A percentile compares a stretch with the other conserved stretches of the same genome.
Conservation (phyloP, 805 yeast genomes). For the Wickerhamiella azymoides region DNA sequence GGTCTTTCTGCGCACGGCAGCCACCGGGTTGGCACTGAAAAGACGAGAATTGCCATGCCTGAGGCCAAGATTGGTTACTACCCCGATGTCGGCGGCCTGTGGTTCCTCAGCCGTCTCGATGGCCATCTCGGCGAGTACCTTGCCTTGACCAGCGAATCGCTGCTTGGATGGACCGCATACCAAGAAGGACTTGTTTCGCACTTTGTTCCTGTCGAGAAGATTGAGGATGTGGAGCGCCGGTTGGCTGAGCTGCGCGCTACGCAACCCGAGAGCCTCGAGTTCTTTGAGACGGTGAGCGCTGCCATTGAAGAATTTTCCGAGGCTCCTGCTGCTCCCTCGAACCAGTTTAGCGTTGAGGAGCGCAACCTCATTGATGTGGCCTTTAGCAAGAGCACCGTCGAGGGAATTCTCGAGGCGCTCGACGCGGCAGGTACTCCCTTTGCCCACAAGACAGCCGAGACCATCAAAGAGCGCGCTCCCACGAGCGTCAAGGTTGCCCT, state of each 20-base stretch:
- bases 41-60: conserved; percentile 91
- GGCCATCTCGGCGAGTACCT: conserved; percentile 73
- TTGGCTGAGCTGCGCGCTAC: conserved; percentile 38
- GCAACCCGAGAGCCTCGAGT: conserved; percentile 25
- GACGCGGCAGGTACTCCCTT: conserved; percentile 47
- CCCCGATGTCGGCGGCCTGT: conserved; percentile 91
- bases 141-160: conserved; percentile 71
- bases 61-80: conserved; percentile 93
- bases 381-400: conserved; percentile 40
- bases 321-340: conserved; percentile 34
- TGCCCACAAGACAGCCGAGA: conserved; percentile 43
- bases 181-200: conserved; percentile 83
- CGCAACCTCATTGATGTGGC: conserved; percentile 53
- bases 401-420: conserved; percentile 42
- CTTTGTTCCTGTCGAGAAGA: conserved; percentile 54
- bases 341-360: conserved; percentile 38
- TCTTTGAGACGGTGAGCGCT: conserved; percentile 41
- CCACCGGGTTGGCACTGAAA: conserved; percentile 85
- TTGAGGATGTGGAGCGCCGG: conserved; percentile 49
- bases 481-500: conserved; percentile 64
- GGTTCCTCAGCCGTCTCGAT: conserved; percentile 71
- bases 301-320: conserved; percentile 66
- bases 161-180: conserved; percentile 70
- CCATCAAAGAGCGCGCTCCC: conserved; percentile 54
- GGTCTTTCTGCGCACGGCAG: conserved; percentile 85